Conservation (phyloP, 352 stramenopile species). For the Globisporangium acanthophoron region DNA sequence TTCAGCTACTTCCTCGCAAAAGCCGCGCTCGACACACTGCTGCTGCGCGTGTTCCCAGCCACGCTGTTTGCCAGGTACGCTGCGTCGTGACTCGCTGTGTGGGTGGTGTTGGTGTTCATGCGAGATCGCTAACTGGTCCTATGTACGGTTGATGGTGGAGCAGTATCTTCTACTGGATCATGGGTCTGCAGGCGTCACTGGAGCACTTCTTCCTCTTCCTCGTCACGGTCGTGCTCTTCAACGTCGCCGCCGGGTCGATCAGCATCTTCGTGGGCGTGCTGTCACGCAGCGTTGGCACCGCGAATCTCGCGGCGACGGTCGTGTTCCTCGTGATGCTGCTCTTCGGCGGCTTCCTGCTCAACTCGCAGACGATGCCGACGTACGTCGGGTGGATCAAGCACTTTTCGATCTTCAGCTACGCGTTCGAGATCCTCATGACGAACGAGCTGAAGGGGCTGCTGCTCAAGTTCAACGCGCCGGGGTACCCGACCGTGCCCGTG, state of each 20-base stretch:
- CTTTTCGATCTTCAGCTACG: constrained; percentile 84
- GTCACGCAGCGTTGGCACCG: constrained; percentile 51
- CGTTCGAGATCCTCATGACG: constrained; percentile 84
- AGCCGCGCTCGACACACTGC: constrained; percentile 56
- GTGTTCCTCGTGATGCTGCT: constrained; percentile 78
- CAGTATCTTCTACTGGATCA: constrained; percentile 86
- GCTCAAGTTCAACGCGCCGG: constrained; percentile 71
- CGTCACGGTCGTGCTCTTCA: constrained; percentile 73
- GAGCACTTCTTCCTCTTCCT: constrained; percentile 64
- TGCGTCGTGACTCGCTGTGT: constrained; percentile 4
- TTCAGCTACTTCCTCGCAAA: constrained; percentile 83
- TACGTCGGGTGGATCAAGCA: constrained; percentile 70
- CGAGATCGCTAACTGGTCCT: neutral
- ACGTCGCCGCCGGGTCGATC: constrained; percentile 68
- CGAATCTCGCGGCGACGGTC: constrained; percentile 70
- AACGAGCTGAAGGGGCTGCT: constrained; percentile 75
- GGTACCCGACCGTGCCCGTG: constrained; percentile 67
- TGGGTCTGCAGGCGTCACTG: constrained; percentile 61
- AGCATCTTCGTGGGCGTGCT: constrained; percentile 71
- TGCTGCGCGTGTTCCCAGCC: constrained; percentile 68
- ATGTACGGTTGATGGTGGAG: neutral
- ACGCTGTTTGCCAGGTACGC: constrained; percentile 59
- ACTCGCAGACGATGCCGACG: constrained; percentile 71
- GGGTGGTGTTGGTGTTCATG: neutral
- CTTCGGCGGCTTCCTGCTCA: constrained; percentile 86